Conservation (phyloP, 495 filamentous ascomycete species). For the Darksidea phi region DNA sequence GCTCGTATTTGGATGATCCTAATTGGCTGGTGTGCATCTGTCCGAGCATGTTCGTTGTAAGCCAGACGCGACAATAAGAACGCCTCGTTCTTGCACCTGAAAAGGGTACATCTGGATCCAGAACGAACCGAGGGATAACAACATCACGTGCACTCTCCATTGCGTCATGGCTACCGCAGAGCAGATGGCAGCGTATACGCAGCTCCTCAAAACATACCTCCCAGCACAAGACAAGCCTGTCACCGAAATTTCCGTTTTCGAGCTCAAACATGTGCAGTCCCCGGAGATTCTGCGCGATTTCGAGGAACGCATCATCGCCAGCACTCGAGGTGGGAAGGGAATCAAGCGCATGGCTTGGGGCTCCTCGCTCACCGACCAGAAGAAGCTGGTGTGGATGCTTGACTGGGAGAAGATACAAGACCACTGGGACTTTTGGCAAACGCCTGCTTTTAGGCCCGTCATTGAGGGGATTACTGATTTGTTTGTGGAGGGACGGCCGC, state of each 20-base stretch:
- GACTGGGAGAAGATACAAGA: constrained; percentile 5
- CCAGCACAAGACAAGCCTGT: constrained; percentile 5
- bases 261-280: neutral
- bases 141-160: neutral
- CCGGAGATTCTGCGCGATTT: neutral
- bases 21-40: neutral
- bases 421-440: constrained; percentile 3
- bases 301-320: constrained; percentile 3
- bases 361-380: neutral
- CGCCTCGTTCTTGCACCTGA: neutral
- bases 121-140: neutral
- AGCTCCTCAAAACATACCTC: neutral
- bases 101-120: neutral
- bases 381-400: constrained; percentile 2
- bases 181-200: neutral
- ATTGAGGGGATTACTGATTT: neutral
- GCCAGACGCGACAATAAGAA: neutral
- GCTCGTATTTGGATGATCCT: neutral
- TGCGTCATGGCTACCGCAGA: neutral
- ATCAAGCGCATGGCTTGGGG: constrained; percentile 1
- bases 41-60: neutral
- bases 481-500: constrained; percentile 2
- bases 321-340: neutral
- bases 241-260: neutral
- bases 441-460: neutral